Evolutionary conservation across 2,329 filamentous ascomycete species (phyloP).

Genomic region (Fusarium chlamydosporum): DNA sequence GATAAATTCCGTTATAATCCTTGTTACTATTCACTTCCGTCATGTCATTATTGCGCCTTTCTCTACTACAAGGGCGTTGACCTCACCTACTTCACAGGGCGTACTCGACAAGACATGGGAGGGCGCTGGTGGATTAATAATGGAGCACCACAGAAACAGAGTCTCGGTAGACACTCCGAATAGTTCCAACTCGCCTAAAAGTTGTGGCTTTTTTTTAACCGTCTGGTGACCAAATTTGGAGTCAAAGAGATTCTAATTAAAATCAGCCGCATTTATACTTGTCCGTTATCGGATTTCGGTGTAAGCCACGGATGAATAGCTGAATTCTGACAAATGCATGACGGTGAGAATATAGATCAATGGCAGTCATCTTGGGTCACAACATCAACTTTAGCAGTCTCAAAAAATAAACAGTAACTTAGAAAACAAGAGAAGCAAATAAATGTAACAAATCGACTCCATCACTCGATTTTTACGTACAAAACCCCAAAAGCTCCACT

Average conservation of each 20-base stretch:
- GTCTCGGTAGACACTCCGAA: constrained; percentile 8
- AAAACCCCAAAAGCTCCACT: constrained; percentile 24
- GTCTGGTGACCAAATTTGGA: constrained; percentile 30
- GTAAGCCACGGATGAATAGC: constrained; percentile 10
- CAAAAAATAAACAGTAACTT: too few relatives aligned
- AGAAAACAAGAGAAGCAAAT: too few relatives aligned
- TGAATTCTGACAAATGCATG: constrained; percentile 19
- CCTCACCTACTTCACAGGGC: constrained; percentile 30
- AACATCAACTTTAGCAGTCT: not conserved
- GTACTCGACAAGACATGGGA: constrained; percentile 38
- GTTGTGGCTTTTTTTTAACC: constrained; percentile 36
- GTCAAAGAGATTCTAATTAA: too few relatives aligned
- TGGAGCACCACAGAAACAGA: constrained; percentile 25
- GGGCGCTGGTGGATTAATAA: constrained; percentile 42
- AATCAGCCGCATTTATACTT: not conserved
- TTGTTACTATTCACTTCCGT: not conserved
- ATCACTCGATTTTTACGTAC: constrained; percentile 42
- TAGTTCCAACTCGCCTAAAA: constrained; percentile 16
- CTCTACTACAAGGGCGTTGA: constrained; percentile 20
- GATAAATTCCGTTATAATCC: too few relatives aligned
- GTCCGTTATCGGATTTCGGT: constrained; percentile 28
- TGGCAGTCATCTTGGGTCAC: too few relatives aligned
- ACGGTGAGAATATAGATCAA: not conserved
- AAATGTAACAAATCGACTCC: too few relatives aligned
- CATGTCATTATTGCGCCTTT: constrained; percentile 21